Conservation (phyloP, 495 filamentous ascomycete genomes). For the Talaromyces trachyspermus region DNA sequence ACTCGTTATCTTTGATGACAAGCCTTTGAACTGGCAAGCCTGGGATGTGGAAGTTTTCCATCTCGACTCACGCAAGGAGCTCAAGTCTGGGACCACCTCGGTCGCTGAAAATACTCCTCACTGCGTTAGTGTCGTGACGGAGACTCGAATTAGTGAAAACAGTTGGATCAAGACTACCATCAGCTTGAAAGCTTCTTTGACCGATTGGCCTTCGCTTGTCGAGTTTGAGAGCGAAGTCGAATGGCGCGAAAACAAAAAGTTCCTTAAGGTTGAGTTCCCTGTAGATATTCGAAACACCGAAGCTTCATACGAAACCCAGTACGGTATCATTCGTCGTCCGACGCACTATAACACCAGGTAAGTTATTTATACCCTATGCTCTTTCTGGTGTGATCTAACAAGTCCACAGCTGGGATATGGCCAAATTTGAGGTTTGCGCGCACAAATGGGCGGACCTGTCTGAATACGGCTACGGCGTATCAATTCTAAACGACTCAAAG, state of each 20-base stretch:
- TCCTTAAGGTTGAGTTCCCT: slow-evolving; percentile 98
- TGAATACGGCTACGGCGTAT: slow-evolving; percentile 85
- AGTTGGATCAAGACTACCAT: slow-evolving; percentile 85
- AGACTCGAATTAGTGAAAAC: slow-evolving; percentile 77
- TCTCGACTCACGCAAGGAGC: slow-evolving; percentile 73
- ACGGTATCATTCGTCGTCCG: slow-evolving; percentile 76
- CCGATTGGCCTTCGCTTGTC: slow-evolving; percentile 59
- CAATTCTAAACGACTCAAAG: slow-evolving; percentile 91
- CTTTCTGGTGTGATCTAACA: slow-evolving; percentile 4
- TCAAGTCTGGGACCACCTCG: slow-evolving; percentile 54
- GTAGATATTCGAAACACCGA: slow-evolving; percentile 88
- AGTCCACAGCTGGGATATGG: slow-evolving; percentile 80
- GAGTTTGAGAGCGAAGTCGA: slow-evolving; percentile 78
- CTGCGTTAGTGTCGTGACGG: slow-evolving; percentile 68
- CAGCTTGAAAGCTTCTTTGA: slow-evolving; percentile 60
- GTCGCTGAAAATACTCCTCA: slow-evolving; percentile 68
- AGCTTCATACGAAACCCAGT: slow-evolving; percentile 94
- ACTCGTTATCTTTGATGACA: slow-evolving; percentile 93
- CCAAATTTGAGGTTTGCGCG: slow-evolving; percentile 97
- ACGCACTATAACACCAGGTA: slow-evolving; percentile 90
- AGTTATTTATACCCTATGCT: slow-evolving; percentile 14
- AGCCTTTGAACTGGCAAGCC: slow-evolving; percentile 96
- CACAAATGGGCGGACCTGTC: slow-evolving; percentile 97
- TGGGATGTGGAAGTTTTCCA: slow-evolving; percentile 99
- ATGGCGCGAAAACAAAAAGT: slow-evolving; percentile 94